Evolutionary conservation across 2,329 filamentous ascomycete species (phyloP), one percentile per base, ranked within the genome.

Genomic region (Colletotrichum graminicola): DNA sequence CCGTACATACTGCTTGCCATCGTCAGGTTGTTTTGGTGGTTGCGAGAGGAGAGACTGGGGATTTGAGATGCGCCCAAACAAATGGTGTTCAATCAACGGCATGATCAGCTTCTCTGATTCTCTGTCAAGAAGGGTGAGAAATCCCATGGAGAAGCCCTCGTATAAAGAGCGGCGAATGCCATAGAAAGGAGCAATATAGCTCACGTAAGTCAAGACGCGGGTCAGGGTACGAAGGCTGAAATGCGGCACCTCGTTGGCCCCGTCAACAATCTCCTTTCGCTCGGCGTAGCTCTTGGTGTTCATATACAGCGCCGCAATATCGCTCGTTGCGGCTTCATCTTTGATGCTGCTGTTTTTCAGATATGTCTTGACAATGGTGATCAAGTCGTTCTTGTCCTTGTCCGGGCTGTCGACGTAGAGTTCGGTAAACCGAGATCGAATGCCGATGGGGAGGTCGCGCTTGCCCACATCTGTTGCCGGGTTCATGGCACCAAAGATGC

Each of bases 401-500:
- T 99, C 96, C 0, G 96, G 95, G 75, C 94, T 96, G 66, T 94
- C 90, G 32, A 99, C 94, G 78, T 97, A 99, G 29, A 99, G 86
- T 80, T 99, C 96, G 0, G 96, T 98, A 78, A 99, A 99, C 60
- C 95, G 90, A 11, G 95, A 97, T 66, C 95, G 88, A 54, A 98
- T 90, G 1, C 95, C 95, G 66, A 93, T 90, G 0, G 95, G 94
- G 21, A 99, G 84, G 80, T 99, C 96, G 67, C 95, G 92, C 82
- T 99, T 99, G 72, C 97, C 96, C 67, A 98, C 91, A 83, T 99
- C 96, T 3, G 96, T 99, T 6, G 96, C 96, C 39, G 96, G 96
- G 78, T 99, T 99, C 96, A 99, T 99, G 36, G 97, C 96, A 62
- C 94, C 97, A 78, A 99, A 99, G 18, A 99, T 93, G 49, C 96